Evolutionary conservation across 192 early-diverging fungal species (phyloP).

Genomic region (Geranomyces variabilis): DNA sequence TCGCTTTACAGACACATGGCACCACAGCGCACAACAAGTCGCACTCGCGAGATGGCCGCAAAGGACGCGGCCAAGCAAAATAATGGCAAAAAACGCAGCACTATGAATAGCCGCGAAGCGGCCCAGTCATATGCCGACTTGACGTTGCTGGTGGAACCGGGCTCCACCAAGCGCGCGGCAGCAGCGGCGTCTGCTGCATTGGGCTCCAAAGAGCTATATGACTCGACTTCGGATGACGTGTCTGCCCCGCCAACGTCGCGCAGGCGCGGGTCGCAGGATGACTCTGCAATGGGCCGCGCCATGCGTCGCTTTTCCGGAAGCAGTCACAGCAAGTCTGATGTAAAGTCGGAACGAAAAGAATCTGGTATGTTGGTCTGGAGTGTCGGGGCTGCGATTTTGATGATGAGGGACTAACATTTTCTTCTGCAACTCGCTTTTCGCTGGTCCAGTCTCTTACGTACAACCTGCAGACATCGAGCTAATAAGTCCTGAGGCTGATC

Average conservation of each 20-base stretch:
- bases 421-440: no score
- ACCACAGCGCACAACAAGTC: constrained; percentile 14
- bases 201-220: not conserved
- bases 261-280: constrained; percentile 3
- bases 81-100: constrained; percentile 42
- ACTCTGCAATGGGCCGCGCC: constrained; percentile 12
- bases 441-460: no score
- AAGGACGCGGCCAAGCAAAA: not conserved
- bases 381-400: not conserved
- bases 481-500: no score
- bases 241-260: not conserved
- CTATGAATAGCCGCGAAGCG: constrained; percentile 48
- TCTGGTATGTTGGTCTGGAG: not conserved
- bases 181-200: constrained; percentile 6
- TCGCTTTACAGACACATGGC: constrained; percentile 1
- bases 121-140: constrained; percentile 38
- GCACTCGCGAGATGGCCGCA: constrained; percentile 1
- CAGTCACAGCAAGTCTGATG: not conserved
- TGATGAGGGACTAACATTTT: no score
- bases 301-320: constrained; percentile 13
- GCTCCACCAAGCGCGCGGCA: not conserved
- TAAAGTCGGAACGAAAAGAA: constrained; percentile 1
- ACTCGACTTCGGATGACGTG: not conserved
- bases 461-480: no score
- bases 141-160: constrained; percentile 21